These are phyloP conservation scores for Podospora anserina DNA, from an alignment of 495 filamentous ascomycete species.

Conservation along the genomic window DNA sequence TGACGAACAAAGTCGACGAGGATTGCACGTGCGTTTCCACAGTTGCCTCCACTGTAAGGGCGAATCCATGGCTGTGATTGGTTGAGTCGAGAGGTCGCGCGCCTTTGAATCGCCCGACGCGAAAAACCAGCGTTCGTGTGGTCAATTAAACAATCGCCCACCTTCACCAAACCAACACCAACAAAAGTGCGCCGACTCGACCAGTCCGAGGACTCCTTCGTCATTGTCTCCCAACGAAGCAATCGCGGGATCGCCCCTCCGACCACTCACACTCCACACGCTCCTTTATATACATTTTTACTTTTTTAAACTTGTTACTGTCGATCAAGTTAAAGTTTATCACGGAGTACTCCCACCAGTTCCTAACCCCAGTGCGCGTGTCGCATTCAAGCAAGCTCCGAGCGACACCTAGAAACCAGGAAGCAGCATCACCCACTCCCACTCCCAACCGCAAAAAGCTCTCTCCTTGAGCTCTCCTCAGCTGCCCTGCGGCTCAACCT, in stretches of 20 bases:
- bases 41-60: slow-evolving; percentile 11
- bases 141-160: slow-evolving; percentile 32
- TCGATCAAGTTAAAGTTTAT: neutral
- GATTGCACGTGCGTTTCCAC: slow-evolving; percentile 27
- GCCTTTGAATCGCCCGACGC: slow-evolving; percentile 30
- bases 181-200: slow-evolving; percentile 1
- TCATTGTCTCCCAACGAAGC: neutral
- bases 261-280: neutral
- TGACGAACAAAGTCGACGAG: slow-evolving; percentile 18
- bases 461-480: neutral
- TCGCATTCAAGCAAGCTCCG: neutral
- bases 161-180: neutral
- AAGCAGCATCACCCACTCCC: neutral
- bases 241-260: neutral
- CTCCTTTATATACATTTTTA: neutral
- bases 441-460: neutral
- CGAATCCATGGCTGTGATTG: neutral
- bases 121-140: slow-evolving; percentile 27
- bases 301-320: no score
- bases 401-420: neutral
- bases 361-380: neutral
- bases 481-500: neutral
- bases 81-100: slow-evolving; percentile 18
- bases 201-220: neutral
- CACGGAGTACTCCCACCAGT: neutral